phyloP scores from a whole-genome alignment of 805 yeast species.

The Candida maris region DNA sequence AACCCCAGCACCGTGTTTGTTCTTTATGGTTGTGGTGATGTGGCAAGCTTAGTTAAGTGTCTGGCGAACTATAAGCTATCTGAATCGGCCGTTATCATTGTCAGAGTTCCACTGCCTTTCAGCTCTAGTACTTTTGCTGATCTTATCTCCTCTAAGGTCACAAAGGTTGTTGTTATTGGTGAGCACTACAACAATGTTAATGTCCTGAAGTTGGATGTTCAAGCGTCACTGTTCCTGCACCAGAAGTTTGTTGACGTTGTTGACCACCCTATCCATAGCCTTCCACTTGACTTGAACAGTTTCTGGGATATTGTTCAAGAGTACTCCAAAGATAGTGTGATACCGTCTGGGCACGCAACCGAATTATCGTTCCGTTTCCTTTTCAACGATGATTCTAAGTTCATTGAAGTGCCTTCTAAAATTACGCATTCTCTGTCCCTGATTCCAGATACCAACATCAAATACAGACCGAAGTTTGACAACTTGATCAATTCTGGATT shows the following conservation, averaged over 20 bases:
- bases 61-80: constrained; percentile 32
- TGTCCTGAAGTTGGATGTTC: constrained; percentile 64
- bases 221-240: constrained; percentile 61
- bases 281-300: constrained; percentile 26
- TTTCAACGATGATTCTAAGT: constrained; percentile 61
- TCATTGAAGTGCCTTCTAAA: constrained; percentile 54
- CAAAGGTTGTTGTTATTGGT: constrained; percentile 63
- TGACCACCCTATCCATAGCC: constrained; percentile 43
- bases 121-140: constrained; percentile 56
- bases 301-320: constrained; percentile 28
- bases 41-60: constrained; percentile 48
- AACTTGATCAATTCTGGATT: constrained; percentile 70
- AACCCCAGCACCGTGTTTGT: constrained; percentile 75
- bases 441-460: constrained; percentile 48
- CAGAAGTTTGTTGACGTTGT: constrained; percentile 44
- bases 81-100: constrained; percentile 62
- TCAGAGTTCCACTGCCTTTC: constrained; percentile 81
- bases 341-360: constrained; percentile 32
- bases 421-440: constrained; percentile 69
- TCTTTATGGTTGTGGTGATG: constrained; percentile 69
- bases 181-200: constrained; percentile 39
- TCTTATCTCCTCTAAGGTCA: constrained; percentile 54
- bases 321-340: constrained; percentile 6
- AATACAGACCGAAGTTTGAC: constrained; percentile 65
- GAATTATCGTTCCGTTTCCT: constrained; percentile 54